Evolutionary conservation across 768 basidiomycete species (phyloP), one percentile per base, ranked within the genome.

Genomic region (Galerina sulciceps): DNA sequence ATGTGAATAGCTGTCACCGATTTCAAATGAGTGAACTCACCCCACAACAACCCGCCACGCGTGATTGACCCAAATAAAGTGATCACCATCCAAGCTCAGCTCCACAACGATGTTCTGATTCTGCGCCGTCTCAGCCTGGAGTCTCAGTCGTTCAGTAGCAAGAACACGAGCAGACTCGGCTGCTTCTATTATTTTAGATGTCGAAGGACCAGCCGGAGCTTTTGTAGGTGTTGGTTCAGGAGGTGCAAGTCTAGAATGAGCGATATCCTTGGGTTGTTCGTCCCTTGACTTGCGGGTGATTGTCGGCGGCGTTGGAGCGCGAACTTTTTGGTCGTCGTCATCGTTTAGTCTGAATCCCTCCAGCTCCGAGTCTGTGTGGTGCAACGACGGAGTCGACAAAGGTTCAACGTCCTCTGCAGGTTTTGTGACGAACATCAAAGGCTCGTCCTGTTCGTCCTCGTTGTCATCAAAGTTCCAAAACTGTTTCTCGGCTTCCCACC

Each of bases 401-500:
- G 69, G 56, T 14, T 64, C 65, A 38, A 66, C 75, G 34, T 93
- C 91, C 37, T 88, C 89, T 17, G 84, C 85, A 0, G 96, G 90
- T 72, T 96, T 97, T 72, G 94, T 89, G 55, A 99, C 94, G 68
- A 99, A 99, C 64, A 89, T 86, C 49, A 99, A 77, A 1, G 94
- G 93, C 64, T 98, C 96, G 55, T 93, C 90, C 69, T 91, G 87
- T 66, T 94, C 94, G 58, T 93, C 89, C 44, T 91, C 91, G 60
- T 91, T 89, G 69, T 94, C 93, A 69, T 96, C 92, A 70, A 98
- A 99, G 68, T 97, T 97, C 97, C 97, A 99, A 74, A 99, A 99
- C 65, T 96, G 94, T 69, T 96, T 96, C 79, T 99, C 96, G 10
- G 97, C 97, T 74, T 97, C 96, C 94, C 95, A 98, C 96, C 97